A percentile compares a stretch with the other conserved stretches of the same genome.
Evolutionary conservation across 2,329 filamentous ascomycete genomes (phyloP).

Genomic region (Calonectria hawksworthii): DNA sequence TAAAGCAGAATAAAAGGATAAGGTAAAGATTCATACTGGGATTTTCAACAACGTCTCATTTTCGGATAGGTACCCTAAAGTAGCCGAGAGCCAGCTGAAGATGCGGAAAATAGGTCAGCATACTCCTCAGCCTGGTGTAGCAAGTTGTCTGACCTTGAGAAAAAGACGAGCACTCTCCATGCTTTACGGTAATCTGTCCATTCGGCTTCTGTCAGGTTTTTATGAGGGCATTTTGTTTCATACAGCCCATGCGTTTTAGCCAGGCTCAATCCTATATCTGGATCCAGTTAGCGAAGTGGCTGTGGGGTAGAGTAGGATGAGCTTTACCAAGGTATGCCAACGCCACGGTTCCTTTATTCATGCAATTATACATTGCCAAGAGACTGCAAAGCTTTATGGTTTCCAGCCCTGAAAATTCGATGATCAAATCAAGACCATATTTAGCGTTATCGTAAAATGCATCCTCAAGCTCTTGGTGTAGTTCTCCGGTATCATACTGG

Average conservation of each 20-base stretch:
- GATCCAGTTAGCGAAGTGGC: background rate
- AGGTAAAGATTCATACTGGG: background rate
- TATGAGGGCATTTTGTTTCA: background rate
- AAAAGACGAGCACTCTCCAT: background rate
- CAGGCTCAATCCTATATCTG: background rate
- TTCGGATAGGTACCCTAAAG: background rate
- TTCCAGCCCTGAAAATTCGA: conserved; percentile 22
- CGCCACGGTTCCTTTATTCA: conserved; percentile 29
- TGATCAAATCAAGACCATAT: conserved; percentile 14
- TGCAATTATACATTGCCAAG: conserved; percentile 30
- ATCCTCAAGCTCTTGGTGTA: background rate
- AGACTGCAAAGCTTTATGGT: conserved; percentile 29
- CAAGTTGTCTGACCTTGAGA: background rate
- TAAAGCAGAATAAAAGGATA: rapidly evolving
- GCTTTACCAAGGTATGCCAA: conserved; percentile 17
- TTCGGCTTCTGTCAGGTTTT: background rate
- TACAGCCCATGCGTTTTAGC: background rate
- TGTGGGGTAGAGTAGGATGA: background rate
- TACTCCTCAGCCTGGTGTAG: rapidly evolving
- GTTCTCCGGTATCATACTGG: conserved; percentile 17
- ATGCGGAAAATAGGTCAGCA: background rate
- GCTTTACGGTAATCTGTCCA: background rate
- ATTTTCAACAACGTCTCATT: background rate
- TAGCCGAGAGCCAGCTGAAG: background rate
- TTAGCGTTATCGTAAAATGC: conserved; percentile 28